Percentiles rank a stretch among this genome's conserved stretches.
Conservation (phyloP, 2,329 filamentous ascomycete genomes). For the Rosellinia necatrix region DNA sequence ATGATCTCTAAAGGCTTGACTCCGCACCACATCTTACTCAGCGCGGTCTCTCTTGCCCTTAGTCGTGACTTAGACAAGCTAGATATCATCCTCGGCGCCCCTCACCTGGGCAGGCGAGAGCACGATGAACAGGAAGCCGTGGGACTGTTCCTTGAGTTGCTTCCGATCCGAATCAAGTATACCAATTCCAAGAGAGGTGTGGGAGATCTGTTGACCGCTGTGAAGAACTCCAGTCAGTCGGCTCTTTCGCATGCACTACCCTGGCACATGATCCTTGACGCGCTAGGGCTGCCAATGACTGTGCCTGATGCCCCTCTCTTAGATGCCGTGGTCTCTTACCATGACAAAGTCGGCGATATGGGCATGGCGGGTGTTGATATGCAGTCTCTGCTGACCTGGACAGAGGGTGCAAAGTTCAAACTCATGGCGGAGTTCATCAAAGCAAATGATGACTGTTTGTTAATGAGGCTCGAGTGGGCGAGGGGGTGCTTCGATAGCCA, state of each 20-base stretch:
- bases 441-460: too few relatives aligned
- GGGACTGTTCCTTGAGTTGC: conserved; percentile 5
- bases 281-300: not conserved
- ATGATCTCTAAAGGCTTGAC: too few relatives aligned
- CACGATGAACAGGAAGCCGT: conserved; percentile 1
- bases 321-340: not conserved
- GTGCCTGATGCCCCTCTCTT: not conserved
- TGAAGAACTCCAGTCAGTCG: not conserved
- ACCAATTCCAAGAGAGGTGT: not conserved
- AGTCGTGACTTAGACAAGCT: too few relatives aligned
- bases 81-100: not conserved
- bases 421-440: too few relatives aligned
- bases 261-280: conserved; percentile 2
- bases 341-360: too few relatives aligned
- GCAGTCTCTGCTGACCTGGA: too few relatives aligned
- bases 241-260: conserved; percentile 6
- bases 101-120: not conserved
- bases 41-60: too few relatives aligned
- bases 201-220: not conserved
- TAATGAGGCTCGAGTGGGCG: too few relatives aligned
- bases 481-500: too few relatives aligned
- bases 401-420: too few relatives aligned
- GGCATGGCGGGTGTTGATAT: too few relatives aligned
- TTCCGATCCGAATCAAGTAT: conserved; percentile 1
- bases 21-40: too few relatives aligned